Percentiles rank a stretch among this genome's conserved stretches.
Conservation (phyloP, 306 rosid genomes). For the Oxytropis ochrocephala region DNA sequence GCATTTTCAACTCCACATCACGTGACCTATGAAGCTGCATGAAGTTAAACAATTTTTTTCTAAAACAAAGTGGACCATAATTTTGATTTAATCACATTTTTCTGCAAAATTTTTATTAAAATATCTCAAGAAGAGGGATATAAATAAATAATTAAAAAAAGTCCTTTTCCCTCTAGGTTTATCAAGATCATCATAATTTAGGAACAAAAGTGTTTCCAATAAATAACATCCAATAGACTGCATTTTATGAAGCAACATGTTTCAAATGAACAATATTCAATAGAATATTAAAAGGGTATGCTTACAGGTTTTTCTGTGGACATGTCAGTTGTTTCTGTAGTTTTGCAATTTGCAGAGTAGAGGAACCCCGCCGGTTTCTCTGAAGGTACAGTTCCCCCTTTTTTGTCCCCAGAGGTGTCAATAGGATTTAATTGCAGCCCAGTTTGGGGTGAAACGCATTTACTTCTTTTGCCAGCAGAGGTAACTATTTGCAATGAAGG, state of each 20-base stretch:
- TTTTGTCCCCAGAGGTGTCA: constrained; percentile 27
- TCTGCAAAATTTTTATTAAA: neutral
- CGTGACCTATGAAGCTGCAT: constrained; percentile 59
- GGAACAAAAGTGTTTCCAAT: neutral
- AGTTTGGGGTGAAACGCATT: constrained; percentile 33
- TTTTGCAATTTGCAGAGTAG: constrained; percentile 20
- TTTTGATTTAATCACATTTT: neutral
- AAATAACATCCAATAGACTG: neutral
- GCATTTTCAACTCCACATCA: constrained; percentile 28
- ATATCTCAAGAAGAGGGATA: constrained; percentile 7
- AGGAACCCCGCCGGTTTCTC: constrained; percentile 20
- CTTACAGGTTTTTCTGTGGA: constrained; percentile 46
- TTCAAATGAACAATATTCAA: neutral
- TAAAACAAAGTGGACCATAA: constrained; percentile 19
- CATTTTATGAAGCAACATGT: neutral
- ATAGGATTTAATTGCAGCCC: constrained; percentile 20
- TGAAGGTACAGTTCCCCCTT: constrained; percentile 16
- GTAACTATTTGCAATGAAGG: constrained; percentile 13
- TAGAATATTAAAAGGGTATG: constrained; percentile 1
- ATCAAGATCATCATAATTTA: neutral
- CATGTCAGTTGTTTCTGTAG: constrained; percentile 25
- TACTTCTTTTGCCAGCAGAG: constrained; percentile 17
- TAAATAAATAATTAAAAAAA: neutral
- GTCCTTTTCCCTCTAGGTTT: neutral
- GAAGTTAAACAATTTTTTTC: constrained; percentile 51